A percentile compares a stretch with the other conserved stretches of the same genome.
These are phyloP conservation scores for Phytophthora colocasiae DNA, from an alignment of 352 stramenopile genomes.

Conservation along the genomic window DNA sequence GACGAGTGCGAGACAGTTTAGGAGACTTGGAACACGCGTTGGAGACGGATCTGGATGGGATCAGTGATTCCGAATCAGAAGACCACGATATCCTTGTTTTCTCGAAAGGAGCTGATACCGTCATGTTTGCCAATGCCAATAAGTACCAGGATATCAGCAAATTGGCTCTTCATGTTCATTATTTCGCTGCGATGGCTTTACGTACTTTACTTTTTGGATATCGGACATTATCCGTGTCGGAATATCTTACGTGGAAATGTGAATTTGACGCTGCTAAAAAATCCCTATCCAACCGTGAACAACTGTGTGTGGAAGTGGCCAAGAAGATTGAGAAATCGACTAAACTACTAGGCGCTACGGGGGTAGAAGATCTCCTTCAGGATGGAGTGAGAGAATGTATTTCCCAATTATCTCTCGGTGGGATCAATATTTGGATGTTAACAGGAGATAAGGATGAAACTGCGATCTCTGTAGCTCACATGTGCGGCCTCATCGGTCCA, in stretches of 20 bases:
- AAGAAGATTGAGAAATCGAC: conserved; percentile 84
- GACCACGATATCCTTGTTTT: conserved; percentile 80
- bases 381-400: conserved; percentile 97
- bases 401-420: conserved; percentile 93
- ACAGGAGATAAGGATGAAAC: conserved; percentile 99
- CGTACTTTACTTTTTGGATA: conserved; percentile 88
- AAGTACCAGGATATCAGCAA: conserved; percentile 82
- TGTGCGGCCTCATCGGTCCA: conserved; percentile 92
- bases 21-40: conserved; percentile 38
- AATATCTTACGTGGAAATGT: conserved; percentile 79
- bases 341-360: conserved; percentile 94
- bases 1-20: conserved; percentile 29
- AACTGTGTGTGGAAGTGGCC: conserved; percentile 71
- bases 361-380: conserved; percentile 98
- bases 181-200: conserved; percentile 89
- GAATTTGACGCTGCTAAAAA: conserved; percentile 78
- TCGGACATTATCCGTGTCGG: conserved; percentile 59
- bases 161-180: conserved; percentile 82
- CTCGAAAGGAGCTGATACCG: conserved; percentile 89
- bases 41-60: conserved; percentile 27
- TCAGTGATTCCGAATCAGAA: conserved; percentile 32
- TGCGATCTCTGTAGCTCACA: conserved; percentile 98
- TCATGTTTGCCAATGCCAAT: conserved; percentile 87
- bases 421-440: conserved; percentile 99
- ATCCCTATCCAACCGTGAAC: conserved; percentile 67